phyloP scores from a whole-genome alignment of 495 filamentous ascomycete species.

The Aspergillus bertholletiae region DNA sequence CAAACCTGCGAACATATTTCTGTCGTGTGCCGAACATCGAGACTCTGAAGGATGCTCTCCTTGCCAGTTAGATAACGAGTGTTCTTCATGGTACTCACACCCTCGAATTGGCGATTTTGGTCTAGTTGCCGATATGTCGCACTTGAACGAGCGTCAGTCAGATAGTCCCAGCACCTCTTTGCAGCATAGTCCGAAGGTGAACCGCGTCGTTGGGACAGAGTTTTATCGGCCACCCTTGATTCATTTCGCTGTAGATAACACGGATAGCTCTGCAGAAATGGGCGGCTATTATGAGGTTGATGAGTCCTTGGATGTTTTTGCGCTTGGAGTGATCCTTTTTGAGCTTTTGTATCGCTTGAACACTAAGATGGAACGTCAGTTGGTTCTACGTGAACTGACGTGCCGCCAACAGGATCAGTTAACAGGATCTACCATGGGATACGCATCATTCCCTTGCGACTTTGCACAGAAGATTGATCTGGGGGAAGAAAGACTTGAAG shows the following conservation, averaged over 20 bases:
- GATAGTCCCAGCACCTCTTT: constrained; percentile 15
- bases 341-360: constrained; percentile 48
- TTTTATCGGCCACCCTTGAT: constrained; percentile 42
- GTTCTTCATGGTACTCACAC: constrained; percentile 35
- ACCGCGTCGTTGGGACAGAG: constrained; percentile 43
- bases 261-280: neutral
- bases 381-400: constrained; percentile 45
- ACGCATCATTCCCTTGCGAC: constrained; percentile 28
- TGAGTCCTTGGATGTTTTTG: constrained; percentile 53
- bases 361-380: constrained; percentile 53
- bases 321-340: constrained; percentile 52
- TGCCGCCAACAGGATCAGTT: constrained; percentile 16
- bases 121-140: constrained; percentile 50
- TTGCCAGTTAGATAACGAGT: constrained; percentile 25
- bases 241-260: neutral
- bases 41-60: constrained; percentile 22
- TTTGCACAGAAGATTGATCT: constrained; percentile 37
- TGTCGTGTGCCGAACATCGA: constrained; percentile 35
- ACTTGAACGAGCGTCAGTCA: constrained; percentile 24
- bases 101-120: constrained; percentile 55
- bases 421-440: neutral
- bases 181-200: constrained; percentile 19
- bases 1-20: constrained; percentile 70
- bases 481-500: constrained; percentile 24
- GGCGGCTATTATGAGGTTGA: constrained; percentile 34